Conservation (phyloP, 352 stramenopile genomes). For the Elongisporangium anandrum region DNA sequence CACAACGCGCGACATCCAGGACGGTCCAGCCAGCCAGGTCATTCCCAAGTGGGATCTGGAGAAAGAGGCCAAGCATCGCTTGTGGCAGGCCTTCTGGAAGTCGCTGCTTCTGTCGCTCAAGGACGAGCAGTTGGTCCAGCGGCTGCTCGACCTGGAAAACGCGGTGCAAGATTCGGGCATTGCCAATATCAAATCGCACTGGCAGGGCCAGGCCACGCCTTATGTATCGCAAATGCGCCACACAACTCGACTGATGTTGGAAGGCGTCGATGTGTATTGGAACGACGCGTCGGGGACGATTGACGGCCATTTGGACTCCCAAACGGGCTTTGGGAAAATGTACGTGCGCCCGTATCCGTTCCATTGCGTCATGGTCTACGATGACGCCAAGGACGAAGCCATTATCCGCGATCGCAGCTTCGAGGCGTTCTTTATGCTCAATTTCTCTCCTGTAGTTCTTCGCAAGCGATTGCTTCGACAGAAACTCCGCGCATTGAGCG, state of each 20-base stretch:
- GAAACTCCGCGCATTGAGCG: slow-evolving; percentile 29
- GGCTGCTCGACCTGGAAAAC: slow-evolving; percentile 24
- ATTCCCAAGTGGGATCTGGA: slow-evolving; percentile 34
- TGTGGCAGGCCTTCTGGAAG: slow-evolving; percentile 55
- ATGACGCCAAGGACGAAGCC: slow-evolving; percentile 37
- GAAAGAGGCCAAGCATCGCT: slow-evolving; percentile 36
- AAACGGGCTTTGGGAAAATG: slow-evolving; percentile 46
- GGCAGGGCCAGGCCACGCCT: slow-evolving; percentile 18
- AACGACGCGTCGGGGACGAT: slow-evolving; percentile 19
- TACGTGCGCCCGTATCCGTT: slow-evolving; percentile 46
- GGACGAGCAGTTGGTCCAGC: slow-evolving; percentile 18
- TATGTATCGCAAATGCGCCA: slow-evolving; percentile 26
- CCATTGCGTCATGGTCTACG: slow-evolving; percentile 43
- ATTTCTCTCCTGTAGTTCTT: slow-evolving; percentile 25
- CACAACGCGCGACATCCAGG: slow-evolving; percentile 26
- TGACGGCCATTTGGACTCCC: slow-evolving; percentile 30
- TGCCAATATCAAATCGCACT: slow-evolving; percentile 30
- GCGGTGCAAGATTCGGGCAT: slow-evolving; percentile 25
- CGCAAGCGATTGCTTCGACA: slow-evolving; percentile 20
- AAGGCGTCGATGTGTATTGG: slow-evolving; percentile 49
- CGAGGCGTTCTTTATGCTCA: slow-evolving; percentile 19
- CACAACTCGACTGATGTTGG: slow-evolving; percentile 17
- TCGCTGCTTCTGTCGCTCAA: slow-evolving; percentile 19
- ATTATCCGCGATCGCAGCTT: slow-evolving; percentile 34
- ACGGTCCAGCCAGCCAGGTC: slow-evolving; percentile 19